Percentiles rank a stretch among this genome's conserved stretches.
Conservation (phyloP, 2,329 filamentous ascomycete species). For the Colletotrichum chlorophyti region DNA sequence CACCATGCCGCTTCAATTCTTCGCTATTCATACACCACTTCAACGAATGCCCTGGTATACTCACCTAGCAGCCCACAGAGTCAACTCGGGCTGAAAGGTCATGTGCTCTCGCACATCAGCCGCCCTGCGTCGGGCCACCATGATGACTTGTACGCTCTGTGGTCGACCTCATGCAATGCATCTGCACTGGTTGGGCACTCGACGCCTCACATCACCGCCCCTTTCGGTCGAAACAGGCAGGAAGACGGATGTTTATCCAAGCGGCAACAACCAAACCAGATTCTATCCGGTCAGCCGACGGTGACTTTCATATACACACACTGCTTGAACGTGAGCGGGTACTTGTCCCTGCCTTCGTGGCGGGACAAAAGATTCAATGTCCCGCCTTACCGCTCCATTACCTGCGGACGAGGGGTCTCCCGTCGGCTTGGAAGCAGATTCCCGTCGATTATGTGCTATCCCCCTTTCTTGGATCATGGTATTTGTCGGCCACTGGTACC, state of each 20-base stretch:
- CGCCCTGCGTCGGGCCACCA: neutral
- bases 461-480: too few species aligned
- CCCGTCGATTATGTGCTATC: neutral
- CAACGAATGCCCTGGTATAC: neutral
- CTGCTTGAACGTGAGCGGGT: neutral
- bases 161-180: conserved; percentile 4
- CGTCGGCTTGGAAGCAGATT: neutral
- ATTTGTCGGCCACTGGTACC: neutral
- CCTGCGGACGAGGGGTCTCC: neutral
- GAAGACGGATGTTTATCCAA: neutral
- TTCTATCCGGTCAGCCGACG: conserved; percentile 13
- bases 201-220: neutral
- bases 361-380: neutral
- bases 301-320: neutral
- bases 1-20: too few species aligned
- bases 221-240: conserved; percentile 2
- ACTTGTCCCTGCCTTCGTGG: neutral
- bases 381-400: neutral
- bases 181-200: neutral
- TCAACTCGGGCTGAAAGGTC: neutral
- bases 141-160: neutral
- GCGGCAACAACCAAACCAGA: neutral
- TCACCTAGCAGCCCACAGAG: neutral
- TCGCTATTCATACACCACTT: too few species aligned
- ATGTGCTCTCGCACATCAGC: neutral